Conservation (phyloP, 306 rosid genomes). For the Hippophae tibetana region DNA sequence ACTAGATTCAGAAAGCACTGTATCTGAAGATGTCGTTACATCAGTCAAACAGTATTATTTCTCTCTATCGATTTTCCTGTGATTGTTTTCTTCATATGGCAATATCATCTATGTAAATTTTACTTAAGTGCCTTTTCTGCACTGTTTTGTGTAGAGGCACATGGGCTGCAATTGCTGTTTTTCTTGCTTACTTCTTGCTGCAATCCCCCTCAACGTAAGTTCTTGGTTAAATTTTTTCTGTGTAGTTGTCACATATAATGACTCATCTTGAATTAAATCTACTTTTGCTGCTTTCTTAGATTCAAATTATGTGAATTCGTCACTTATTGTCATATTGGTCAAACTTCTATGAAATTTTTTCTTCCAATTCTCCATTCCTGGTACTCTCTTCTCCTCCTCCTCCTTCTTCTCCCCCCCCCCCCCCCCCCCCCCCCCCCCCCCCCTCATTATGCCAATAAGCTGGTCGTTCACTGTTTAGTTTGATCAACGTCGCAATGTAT, state of each 20-base stretch:
- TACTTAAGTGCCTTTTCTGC: not conserved
- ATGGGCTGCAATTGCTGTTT: conserved; percentile 95
- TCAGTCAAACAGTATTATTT: conserved; percentile 73
- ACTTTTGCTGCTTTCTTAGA: not conserved
- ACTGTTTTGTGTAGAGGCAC: conserved; percentile 67
- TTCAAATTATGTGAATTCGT: no score
- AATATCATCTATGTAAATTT: not conserved
- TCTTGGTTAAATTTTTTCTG: conserved; percentile 3
- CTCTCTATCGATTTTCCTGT: not conserved
- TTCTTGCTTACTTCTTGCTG: conserved; percentile 94
- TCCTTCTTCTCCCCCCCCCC: no score
- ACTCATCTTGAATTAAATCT: not conserved
- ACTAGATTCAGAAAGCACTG: conserved; percentile 75
- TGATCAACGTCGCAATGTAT: no score
- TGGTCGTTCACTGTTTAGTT: no score
- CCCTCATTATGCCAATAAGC: no score
- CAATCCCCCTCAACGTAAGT: conserved; percentile 99
- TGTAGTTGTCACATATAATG: not conserved
- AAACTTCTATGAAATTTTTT: no score
- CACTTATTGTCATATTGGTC: no score
- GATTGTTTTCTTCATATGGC: not conserved
- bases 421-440: no score
- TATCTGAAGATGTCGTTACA: conserved; percentile 70
- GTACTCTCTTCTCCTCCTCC: no score
- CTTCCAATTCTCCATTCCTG: no score